Evolutionary conservation across 179 eudicot species (phyloP).

Genomic region (Spergularia azorica): DNA sequence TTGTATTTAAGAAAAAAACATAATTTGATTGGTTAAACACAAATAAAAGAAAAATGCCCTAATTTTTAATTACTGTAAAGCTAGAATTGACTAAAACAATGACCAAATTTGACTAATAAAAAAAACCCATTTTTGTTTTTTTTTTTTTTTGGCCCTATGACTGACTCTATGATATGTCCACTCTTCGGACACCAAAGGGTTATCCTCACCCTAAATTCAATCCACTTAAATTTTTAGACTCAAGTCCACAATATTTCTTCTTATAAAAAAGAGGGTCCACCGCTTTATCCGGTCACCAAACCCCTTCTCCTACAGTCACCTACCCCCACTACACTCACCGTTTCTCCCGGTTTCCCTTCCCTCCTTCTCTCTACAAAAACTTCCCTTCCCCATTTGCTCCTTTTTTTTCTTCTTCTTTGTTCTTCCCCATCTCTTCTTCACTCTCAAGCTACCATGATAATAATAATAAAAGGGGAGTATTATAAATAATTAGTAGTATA

Average conservation of each 20-base stretch:
- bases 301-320: conserved; percentile 22
- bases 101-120: too few relatives aligned
- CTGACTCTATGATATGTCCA: neutral
- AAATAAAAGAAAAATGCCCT: too few relatives aligned
- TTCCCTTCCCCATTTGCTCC: conserved; percentile 12
- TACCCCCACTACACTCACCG: conserved; percentile 36
- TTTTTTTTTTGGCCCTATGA: too few relatives aligned
- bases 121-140: too few relatives aligned
- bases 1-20: too few relatives aligned
- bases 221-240: conserved; percentile 23
- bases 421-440: conserved; percentile 10
- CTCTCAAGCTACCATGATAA: neutral
- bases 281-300: conserved; percentile 43
- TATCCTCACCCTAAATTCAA: conserved; percentile 15
- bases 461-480: too few relatives aligned
- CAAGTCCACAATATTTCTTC: conserved; percentile 18
- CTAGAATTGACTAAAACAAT: too few relatives aligned
- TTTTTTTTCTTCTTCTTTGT: neutral
- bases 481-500: too few relatives aligned
- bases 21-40: too few relatives aligned
- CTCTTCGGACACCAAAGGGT: conserved; percentile 32
- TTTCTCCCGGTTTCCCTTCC: conserved; percentile 41
- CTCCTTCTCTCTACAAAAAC: neutral
- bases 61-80: too few relatives aligned
- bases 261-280: conserved; percentile 20